Percentiles rank a stretch among this genome's conserved stretches.
These are phyloP conservation scores for Mucuna pruriens DNA, from an alignment of 306 rosid species.

Conservation along the genomic window DNA sequence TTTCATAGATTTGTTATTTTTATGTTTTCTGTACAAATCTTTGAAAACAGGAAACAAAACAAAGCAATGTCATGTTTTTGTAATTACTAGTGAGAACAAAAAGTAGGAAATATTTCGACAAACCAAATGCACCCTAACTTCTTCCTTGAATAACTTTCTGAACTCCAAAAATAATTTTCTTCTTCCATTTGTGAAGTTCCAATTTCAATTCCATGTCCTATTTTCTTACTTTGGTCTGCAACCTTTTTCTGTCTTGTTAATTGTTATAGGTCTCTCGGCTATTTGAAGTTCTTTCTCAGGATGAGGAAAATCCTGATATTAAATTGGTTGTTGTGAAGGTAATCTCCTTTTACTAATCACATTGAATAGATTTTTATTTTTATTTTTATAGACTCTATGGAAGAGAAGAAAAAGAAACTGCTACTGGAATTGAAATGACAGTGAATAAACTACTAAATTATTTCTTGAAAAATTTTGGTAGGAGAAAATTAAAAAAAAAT, in stretches of 20 bases:
- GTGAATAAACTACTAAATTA: slow-evolving; percentile 8
- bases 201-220: slow-evolving; percentile 18
- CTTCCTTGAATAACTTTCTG: slow-evolving; percentile 1
- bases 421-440: not conserved
- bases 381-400: not conserved
- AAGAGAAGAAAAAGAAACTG: not conserved
- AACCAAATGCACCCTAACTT: not conserved
- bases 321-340: slow-evolving; percentile 83
- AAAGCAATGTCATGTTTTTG: not conserved
- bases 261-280: slow-evolving; percentile 62
- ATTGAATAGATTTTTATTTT: not conserved
- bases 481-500: not conserved
- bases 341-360: slow-evolving; percentile 15
- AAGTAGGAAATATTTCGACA: not conserved
- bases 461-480: not conserved
- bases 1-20: not conserved
- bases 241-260: slow-evolving; percentile 6
- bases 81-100: not conserved
- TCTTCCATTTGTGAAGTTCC: slow-evolving; percentile 3
- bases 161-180: not conserved
- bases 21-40: not conserved
- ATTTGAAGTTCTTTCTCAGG: slow-evolving; percentile 60
- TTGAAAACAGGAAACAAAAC: not conserved
- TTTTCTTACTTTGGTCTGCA: not conserved
- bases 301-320: slow-evolving; percentile 65